Evolutionary conservation across 2,329 filamentous ascomycete species (phyloP), one percentile per base, ranked within the genome.

Genomic region (Hypocreales sp.): DNA sequence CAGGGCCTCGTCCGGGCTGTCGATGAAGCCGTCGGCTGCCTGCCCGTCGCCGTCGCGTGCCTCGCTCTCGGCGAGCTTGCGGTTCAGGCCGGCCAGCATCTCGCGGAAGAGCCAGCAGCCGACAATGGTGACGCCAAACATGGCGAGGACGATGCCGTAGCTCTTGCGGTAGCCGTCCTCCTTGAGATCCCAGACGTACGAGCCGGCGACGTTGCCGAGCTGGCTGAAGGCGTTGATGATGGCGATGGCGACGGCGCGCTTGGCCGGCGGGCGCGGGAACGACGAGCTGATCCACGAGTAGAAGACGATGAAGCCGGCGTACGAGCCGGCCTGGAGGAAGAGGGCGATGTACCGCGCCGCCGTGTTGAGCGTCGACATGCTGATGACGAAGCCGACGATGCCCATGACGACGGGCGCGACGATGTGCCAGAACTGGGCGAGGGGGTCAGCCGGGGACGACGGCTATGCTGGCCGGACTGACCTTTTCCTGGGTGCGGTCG

Each of bases 111-210:
- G 31, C 27, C 48, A 55, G 45, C 61, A 72, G 5, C 67, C 67
- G 0, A 56, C 20, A 18, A 72, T 61, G 0, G 71, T 67, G 22
- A 70, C 38, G 4, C 66, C 67, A 40, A 74, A 76, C 71, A 76
- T 76, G 40, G 67, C 56, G 10, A 64, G 61, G 5, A 76, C 72
- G 31, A 77, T 71, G 4, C 67, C 71, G 39, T 76, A 76, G 34
- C 67, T 73, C 51, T 68, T 64, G 35, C 71, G 61, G 53, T 60
- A 76, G 0, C 72, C 72, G 34, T 75, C 62, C 0, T 60, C 67
- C 15, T 56, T 50, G 26, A 76, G 55, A 28, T 59, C 51, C 71
- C 71, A 76, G 4, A 76, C 70, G 39, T 76, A 76, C 0, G 61
- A 67, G 3, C 71, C 71, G 0, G 70, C 69, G 1, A 70, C 58